phyloP scores from a whole-genome alignment of 805 yeast species.

The Debaryomyces castellii region DNA sequence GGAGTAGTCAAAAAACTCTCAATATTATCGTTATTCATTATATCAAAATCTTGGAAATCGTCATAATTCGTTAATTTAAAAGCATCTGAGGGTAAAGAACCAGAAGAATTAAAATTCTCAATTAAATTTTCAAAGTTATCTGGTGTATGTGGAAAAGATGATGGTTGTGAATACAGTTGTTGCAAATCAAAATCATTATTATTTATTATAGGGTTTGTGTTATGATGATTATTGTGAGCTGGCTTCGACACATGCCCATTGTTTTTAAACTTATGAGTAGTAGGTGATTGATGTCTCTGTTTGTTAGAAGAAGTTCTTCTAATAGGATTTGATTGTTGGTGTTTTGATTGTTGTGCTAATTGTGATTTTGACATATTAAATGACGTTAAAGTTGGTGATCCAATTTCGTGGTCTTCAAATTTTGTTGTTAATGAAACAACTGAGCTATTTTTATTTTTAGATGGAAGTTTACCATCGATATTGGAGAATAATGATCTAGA shows the following conservation, averaged over 20 bases:
- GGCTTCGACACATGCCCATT: slow-evolving; percentile 22
- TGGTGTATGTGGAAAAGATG: slow-evolving; percentile 6
- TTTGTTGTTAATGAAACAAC: slow-evolving; percentile 26
- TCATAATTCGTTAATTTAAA: slow-evolving; percentile 4
- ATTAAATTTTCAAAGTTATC: slow-evolving; percentile 1
- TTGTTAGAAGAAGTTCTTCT: slow-evolving; percentile 10
- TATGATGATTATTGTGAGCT: slow-evolving; percentile 5
- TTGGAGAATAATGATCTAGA: slow-evolving; percentile 4
- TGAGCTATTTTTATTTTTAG: slow-evolving; percentile 8
- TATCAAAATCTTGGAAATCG: slow-evolving; percentile 7
- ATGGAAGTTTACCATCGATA: background rate
- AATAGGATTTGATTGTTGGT: slow-evolving; percentile 1
- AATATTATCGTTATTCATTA: slow-evolving; percentile 12
- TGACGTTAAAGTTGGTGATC: slow-evolving; percentile 17
- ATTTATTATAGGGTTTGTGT: background rate
- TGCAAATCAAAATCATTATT: slow-evolving; percentile 9
- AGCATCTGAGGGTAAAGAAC: slow-evolving; percentile 13
- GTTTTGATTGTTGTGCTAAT: background rate
- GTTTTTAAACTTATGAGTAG: slow-evolving; percentile 15
- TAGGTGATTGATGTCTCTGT: slow-evolving; percentile 8
- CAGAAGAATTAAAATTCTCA: slow-evolving; percentile 3
- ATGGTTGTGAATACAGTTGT: background rate
- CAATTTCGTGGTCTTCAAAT: slow-evolving; percentile 26
- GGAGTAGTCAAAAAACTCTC: slow-evolving; percentile 13
- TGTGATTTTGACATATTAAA: slow-evolving; percentile 3